A percentile compares a stretch with the other conserved stretches of the same genome.
Conservation (phyloP, 202 grass and related monocot genomes). For the Brachypodium distachyon region DNA sequence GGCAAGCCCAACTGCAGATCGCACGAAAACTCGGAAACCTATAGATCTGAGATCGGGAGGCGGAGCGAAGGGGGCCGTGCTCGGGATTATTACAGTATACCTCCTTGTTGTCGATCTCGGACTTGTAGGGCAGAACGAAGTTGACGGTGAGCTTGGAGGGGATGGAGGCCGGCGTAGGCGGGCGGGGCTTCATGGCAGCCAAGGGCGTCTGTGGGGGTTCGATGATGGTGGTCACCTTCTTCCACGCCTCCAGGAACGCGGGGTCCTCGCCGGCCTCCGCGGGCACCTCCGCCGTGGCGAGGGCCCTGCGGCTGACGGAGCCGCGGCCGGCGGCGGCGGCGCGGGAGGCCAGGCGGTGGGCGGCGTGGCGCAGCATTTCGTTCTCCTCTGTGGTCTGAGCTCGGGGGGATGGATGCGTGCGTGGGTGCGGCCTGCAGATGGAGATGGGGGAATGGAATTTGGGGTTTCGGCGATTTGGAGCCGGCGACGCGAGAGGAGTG, state of each 20-base stretch:
- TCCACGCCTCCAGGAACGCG: slow-evolving; percentile 58
- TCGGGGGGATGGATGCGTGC: not conserved
- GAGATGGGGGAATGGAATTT: not conserved
- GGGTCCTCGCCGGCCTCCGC: slow-evolving; percentile 42
- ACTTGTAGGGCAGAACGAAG: slow-evolving; percentile 87
- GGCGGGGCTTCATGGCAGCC: slow-evolving; percentile 57
- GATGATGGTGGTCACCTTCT: slow-evolving; percentile 58
- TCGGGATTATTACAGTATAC: slow-evolving; percentile 26
- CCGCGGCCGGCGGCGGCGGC: slow-evolving; percentile 6
- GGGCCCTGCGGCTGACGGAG: slow-evolving; percentile 13
- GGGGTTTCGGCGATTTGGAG: slow-evolving; percentile 9
- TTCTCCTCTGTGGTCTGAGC: not conserved
- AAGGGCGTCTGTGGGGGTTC: slow-evolving; percentile 56
- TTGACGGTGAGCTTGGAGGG: slow-evolving; percentile 83
- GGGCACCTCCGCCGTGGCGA: slow-evolving; percentile 44
- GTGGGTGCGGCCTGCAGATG: not conserved
- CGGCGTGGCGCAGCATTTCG: slow-evolving; percentile 44
- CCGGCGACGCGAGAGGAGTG: not conserved
- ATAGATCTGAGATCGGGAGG: slow-evolving; percentile 25
- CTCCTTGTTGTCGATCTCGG: slow-evolving; percentile 87
- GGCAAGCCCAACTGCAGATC: not conserved
- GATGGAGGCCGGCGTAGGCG: slow-evolving; percentile 47
- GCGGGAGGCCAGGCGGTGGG: slow-evolving; percentile 44
- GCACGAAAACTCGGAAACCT: not conserved
- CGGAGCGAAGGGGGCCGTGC: not conserved